phyloP scores from a whole-genome alignment of 306 rosid species.

The Acacia crassicarpa region DNA sequence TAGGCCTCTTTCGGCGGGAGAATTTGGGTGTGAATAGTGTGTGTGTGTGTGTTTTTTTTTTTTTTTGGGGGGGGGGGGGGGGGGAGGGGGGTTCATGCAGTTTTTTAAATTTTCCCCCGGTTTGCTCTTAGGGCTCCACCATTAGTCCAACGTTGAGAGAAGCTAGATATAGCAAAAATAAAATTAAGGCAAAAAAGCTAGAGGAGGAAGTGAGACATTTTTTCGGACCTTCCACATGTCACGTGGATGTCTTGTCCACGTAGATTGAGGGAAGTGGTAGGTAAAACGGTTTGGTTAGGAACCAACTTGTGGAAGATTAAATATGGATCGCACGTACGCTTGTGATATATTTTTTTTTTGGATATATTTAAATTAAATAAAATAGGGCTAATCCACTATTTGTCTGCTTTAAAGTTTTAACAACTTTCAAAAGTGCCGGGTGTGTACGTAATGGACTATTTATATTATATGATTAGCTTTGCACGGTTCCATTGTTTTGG shows the following conservation, averaged over 20 bases:
- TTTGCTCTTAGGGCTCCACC: slow-evolving; percentile 54
- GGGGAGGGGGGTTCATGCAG: no score
- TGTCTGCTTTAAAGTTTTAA: neutral
- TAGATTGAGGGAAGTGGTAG: slow-evolving; percentile 43
- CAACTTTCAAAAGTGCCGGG: slow-evolving; percentile 12
- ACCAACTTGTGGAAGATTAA: slow-evolving; percentile 29
- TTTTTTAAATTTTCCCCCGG: neutral
- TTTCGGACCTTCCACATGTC: slow-evolving; percentile 44
- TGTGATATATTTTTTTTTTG: neutral
- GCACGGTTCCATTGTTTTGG: no score
- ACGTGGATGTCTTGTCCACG: slow-evolving; percentile 39
- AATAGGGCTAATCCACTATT: neutral
- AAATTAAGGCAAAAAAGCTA: no score
- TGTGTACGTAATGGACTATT: neutral
- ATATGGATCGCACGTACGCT: neutral
- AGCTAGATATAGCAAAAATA: slow-evolving; percentile 23
- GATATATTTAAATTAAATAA: neutral
- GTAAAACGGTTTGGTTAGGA: slow-evolving; percentile 55
- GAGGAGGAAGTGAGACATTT: neutral
- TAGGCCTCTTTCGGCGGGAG: slow-evolving; percentile 62
- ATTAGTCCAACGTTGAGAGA: slow-evolving; percentile 30
- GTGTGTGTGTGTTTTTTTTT: no score
- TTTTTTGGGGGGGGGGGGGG: no score
- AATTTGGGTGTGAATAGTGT: slow-evolving; percentile 45
- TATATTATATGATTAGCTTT: neutral